A percentile compares a stretch with the other conserved stretches of the same genome.
Conservation (phyloP, 768 basidiomycete genomes). For the Mycena amicta region DNA sequence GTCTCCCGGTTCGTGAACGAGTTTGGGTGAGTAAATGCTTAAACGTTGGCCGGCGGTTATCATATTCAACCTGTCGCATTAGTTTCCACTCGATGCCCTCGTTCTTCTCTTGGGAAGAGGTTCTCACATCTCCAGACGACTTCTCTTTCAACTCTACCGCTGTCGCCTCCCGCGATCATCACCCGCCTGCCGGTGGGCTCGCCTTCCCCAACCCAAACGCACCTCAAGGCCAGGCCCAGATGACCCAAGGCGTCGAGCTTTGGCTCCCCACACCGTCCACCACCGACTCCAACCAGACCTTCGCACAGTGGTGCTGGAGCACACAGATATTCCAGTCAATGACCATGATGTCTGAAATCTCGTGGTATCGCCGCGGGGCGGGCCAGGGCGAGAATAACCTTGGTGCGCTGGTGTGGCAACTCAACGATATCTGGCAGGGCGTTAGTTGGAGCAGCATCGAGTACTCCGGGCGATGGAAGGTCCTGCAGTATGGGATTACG, state of each 20-base stretch:
- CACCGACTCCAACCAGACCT: conserved; percentile 54
- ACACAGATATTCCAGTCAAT: conserved; percentile 64
- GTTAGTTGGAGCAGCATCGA: conserved; percentile 59
- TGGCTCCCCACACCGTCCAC: conserved; percentile 59
- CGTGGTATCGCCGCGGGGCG: conserved; percentile 62
- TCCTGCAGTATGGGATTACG: conserved; percentile 53
- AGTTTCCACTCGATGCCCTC: conserved; percentile 68
- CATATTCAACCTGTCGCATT: not conserved
- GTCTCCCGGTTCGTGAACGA: conserved; percentile 60
- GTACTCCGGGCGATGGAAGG: conserved; percentile 60
- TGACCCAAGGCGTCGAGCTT: conserved; percentile 52
- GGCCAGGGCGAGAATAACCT: conserved; percentile 61
- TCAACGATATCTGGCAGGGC: conserved; percentile 65
- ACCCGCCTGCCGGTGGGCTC: conserved; percentile 54
- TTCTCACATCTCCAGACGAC: conserved; percentile 49
- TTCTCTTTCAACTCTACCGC: conserved; percentile 62
- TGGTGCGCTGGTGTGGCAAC: conserved; percentile 60
- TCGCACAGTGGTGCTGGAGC: conserved; percentile 66
- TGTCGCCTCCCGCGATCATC: conserved; percentile 58
- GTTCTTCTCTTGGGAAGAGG: conserved; percentile 63
- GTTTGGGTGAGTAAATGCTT: conserved; percentile 45
- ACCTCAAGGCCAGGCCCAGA: conserved; percentile 52
- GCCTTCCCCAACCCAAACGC: conserved; percentile 60
- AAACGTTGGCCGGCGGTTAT: not conserved
- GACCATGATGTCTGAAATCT: conserved; percentile 60